These are phyloP conservation scores for Alternaria sp. DNA, from an alignment of 2,329 filamentous ascomycete species.

Conservation along the genomic window DNA sequence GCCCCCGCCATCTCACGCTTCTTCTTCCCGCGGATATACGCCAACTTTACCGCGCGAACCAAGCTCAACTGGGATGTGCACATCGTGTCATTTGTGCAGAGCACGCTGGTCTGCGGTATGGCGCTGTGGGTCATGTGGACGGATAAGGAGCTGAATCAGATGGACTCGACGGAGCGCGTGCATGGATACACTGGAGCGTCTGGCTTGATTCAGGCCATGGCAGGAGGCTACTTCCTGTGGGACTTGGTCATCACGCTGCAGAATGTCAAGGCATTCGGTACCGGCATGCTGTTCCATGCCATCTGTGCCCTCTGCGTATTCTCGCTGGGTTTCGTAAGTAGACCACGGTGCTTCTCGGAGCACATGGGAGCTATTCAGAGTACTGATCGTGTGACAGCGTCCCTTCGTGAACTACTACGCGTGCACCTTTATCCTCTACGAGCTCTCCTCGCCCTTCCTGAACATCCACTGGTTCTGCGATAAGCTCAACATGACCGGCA, in stretches of 20 bases:
- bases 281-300: conserved; percentile 80
- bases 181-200: conserved; percentile 78
- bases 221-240: conserved; percentile 84
- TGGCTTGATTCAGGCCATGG: conserved; percentile 77
- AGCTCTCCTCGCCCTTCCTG: conserved; percentile 82
- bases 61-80: conserved; percentile 85
- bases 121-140: conserved; percentile 74
- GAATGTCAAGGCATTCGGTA: conserved; percentile 74
- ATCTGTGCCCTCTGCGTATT: conserved; percentile 76
- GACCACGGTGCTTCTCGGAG: background rate
- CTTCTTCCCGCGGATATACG: conserved; percentile 70
- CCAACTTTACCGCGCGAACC: conserved; percentile 65
- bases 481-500: conserved; percentile 81
- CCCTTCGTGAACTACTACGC: conserved; percentile 87
- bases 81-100: conserved; percentile 83
- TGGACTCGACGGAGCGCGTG: conserved; percentile 71
- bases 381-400: conserved; percentile 58
- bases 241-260: conserved; percentile 73
- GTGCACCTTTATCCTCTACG: conserved; percentile 82
- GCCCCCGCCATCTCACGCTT: conserved; percentile 70
- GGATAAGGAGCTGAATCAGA: conserved; percentile 71
- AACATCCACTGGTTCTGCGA: conserved; percentile 94
- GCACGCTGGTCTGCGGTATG: conserved; percentile 71
- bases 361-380: background rate
- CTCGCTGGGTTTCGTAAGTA: conserved; percentile 76